These are phyloP conservation scores for Cercospora citrullina DNA, from an alignment of 2,329 filamentous ascomycete species.

Conservation along the genomic window DNA sequence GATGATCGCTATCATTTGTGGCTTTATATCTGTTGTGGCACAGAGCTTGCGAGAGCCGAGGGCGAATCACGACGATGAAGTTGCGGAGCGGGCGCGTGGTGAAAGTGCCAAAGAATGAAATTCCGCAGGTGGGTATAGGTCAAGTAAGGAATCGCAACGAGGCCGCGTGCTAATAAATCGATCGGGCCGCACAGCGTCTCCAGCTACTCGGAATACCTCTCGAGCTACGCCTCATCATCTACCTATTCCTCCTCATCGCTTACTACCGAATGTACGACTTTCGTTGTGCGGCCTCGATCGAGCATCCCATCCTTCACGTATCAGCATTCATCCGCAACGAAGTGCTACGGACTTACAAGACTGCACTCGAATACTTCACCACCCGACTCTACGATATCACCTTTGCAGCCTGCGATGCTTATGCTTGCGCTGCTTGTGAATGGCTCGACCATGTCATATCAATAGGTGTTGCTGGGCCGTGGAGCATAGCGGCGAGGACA, in stretches of 20 bases:
- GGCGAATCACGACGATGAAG: not conserved
- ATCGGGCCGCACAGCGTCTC: not conserved
- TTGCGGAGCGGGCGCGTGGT: not conserved
- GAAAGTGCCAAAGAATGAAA: not conserved
- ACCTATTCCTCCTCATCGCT: not conserved
- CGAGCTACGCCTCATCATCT: not conserved
- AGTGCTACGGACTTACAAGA: not conserved
- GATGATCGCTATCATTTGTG: not conserved
- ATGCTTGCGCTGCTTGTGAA: not conserved
- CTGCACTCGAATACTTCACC: not conserved
- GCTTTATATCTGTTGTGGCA: not conserved
- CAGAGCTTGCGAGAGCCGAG: not conserved
- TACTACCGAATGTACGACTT: not conserved
- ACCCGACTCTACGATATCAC: not conserved
- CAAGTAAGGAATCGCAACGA: not conserved
- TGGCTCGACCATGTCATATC: not conserved
- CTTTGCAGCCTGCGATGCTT: not conserved
- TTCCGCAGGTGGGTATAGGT: not conserved
- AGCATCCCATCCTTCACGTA: conserved; percentile 2
- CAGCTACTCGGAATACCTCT: not conserved
- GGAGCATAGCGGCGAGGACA: not conserved
- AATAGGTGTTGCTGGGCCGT: not conserved
- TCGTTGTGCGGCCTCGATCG: not conserved
- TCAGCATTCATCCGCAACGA: not conserved
- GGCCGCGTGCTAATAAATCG: not conserved